These are phyloP conservation scores for Salix viminalis DNA, from an alignment of 345 rosid genomes.

Conservation along the genomic window DNA sequence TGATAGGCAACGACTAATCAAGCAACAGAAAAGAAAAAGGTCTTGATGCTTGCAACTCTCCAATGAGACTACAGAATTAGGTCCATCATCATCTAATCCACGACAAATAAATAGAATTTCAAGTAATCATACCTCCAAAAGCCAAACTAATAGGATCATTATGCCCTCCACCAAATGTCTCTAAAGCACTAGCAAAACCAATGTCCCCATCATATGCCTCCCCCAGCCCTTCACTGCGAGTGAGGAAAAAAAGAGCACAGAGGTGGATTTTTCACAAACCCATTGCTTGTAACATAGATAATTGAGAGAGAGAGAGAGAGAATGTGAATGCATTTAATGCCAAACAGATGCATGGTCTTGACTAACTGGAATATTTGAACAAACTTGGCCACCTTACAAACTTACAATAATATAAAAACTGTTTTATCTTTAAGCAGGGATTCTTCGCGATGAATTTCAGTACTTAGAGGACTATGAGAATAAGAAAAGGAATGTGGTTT, in stretches of 20 bases:
- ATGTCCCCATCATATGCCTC: constrained; percentile 96
- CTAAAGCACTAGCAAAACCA: constrained; percentile 95
- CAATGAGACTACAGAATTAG: neutral
- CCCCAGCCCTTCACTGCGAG: constrained; percentile 90
- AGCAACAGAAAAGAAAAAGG: neutral
- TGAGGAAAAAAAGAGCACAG: constrained; percentile 6
- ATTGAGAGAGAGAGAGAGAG: neutral
- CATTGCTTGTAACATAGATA: neutral
- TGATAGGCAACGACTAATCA: neutral
- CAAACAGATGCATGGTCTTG: neutral
- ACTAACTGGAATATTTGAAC: neutral
- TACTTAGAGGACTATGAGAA: neutral
- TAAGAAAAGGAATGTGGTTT: neutral
- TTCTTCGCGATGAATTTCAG: neutral
- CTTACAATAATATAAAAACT: neutral
- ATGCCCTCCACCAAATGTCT: constrained; percentile 97
- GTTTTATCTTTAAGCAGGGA: neutral
- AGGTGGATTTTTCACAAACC: constrained; percentile 6
- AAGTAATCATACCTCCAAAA: constrained; percentile 72
- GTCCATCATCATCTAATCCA: neutral
- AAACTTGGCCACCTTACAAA: neutral
- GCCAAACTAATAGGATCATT: constrained; percentile 98
- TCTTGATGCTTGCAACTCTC: neutral
- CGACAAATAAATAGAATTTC: neutral
- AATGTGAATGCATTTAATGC: neutral